A percentile compares a stretch with the other conserved stretches of the same genome.
Conservation (phyloP, 345 rosid genomes). For the Murraya paniculata region DNA sequence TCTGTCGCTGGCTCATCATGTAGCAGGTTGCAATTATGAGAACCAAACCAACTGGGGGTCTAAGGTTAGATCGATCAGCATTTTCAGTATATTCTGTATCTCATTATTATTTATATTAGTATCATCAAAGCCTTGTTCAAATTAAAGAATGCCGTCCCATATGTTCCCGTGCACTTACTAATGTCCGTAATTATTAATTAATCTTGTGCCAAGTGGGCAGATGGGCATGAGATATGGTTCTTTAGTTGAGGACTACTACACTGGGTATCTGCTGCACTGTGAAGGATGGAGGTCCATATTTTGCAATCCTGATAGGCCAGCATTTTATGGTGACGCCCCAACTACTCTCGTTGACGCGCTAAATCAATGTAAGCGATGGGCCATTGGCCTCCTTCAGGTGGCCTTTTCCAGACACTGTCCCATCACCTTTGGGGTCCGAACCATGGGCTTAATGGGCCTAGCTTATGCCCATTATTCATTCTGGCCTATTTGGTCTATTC, state of each 20-base stretch:
- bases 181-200: no score
- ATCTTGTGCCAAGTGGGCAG: conserved; percentile 24
- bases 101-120: no score
- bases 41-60: conserved; percentile 58
- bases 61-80: conserved; percentile 32
- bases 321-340: conserved; percentile 64
- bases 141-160: no score
- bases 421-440: conserved; percentile 40
- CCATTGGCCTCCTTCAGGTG: conserved; percentile 55
- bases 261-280: conserved; percentile 53
- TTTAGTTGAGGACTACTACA: conserved; percentile 64
- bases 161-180: no score
- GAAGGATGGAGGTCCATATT: conserved; percentile 68
- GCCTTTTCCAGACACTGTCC: conserved; percentile 38
- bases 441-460: conserved; percentile 39
- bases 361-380: conserved; percentile 66
- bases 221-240: conserved; percentile 70
- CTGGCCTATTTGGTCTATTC: conserved; percentile 54
- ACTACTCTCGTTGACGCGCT: conserved; percentile 39
- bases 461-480: conserved; percentile 39
- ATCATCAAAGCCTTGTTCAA: no score
- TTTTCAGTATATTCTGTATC: no score
- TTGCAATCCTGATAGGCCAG: conserved; percentile 54
- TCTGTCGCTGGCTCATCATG: conserved; percentile 45
- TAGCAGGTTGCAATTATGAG: conserved; percentile 57